These are phyloP conservation scores for Pelargonium fulgidum DNA, from an alignment of 441 rosid species.

Conservation along the genomic window DNA sequence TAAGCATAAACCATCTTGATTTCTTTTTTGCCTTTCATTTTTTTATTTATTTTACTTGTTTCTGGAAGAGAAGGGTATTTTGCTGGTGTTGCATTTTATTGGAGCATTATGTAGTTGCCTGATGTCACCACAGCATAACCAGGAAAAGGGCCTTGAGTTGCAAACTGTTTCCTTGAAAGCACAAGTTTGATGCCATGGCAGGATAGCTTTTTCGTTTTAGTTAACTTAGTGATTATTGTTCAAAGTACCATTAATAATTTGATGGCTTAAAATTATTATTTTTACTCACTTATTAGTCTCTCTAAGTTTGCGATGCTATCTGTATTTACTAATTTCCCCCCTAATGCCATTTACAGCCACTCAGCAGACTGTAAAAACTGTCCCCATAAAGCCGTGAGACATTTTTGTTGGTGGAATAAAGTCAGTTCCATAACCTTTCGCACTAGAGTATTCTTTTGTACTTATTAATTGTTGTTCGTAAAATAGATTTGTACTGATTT, in stretches of 20 bases:
- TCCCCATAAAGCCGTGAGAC: conserved; percentile 75
- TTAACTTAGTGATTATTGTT: background rate
- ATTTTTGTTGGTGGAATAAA: conserved; percentile 99
- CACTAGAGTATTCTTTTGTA: conserved; percentile 5
- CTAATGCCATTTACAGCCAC: conserved; percentile 37
- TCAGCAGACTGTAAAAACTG: conserved; percentile 54
- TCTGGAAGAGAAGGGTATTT: background rate
- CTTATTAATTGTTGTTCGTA: background rate
- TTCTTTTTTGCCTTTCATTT: background rate
- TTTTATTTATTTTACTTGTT: background rate
- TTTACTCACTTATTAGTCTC: background rate
- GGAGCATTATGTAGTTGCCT: background rate
- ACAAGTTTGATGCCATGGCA: background rate
- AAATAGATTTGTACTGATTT: conserved; percentile 12
- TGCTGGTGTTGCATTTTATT: background rate
- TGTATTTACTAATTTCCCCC: background rate
- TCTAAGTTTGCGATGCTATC: background rate
- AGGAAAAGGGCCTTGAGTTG: background rate
- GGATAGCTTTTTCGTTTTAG: background rate
- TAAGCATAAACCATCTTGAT: background rate
- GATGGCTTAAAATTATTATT: background rate
- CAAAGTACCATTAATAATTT: background rate
- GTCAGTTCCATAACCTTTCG: conserved; percentile 35
- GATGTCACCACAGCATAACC: background rate
- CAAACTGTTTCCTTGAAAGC: background rate